Base-by-base conservation (phyloP, 169 alveolate species). In the Hepatocystis sp. region DNA sequence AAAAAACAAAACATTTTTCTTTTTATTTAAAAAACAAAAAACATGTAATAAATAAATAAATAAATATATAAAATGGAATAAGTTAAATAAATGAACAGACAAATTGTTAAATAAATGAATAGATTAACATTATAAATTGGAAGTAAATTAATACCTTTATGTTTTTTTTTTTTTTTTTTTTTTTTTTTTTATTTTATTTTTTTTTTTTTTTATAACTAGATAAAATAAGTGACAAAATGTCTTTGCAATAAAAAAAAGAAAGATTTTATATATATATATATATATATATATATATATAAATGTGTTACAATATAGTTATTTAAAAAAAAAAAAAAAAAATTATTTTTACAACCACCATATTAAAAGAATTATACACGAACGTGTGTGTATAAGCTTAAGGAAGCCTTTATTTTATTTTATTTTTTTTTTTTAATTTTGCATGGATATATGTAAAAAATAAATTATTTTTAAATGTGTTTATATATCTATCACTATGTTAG, bases 281-380 rank as follows among this genome's bases (percentile, higher is more conserved):
- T n/a, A n/a, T n/a, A n/a, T n/a, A n/a, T n/a, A n/a, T n/a, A n/a
- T n/a, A n/a, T n/a, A n/a, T n/a, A n/a, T n/a, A n/a, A n/a, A n/a
- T n/a, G n/a, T n/a, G n/a, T n/a, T n/a, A n/a, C n/a, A n/a, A n/a
- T n/a, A n/a, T n/a, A n/a, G n/a, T n/a, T n/a, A n/a, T n/a, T n/a
- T n/a, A 55, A 46, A 65, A 44, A 65, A 65, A 46, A 46, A 65
- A 15, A 19, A 52, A 47, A 21, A 21, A 47, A 44, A 53, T 19
- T 40, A 4, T 21, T 52, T 23, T 21, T 27, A 65, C 27, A 11
- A 4, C 25, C 27, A 64, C 42, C 21, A 23, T 36, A 4, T 44
- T 13, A 65, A 65, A 52, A 34, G 44, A 25, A 47, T 21, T 52
- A 65, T 28, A 46, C n/a, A n/a, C 39, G 1, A 46, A 23, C 47